A percentile compares a stretch with the other conserved stretches of the same genome.
Evolutionary conservation across 2,329 filamentous ascomycete species (phyloP).

Genomic region (Xylariaceae sp.): DNA sequence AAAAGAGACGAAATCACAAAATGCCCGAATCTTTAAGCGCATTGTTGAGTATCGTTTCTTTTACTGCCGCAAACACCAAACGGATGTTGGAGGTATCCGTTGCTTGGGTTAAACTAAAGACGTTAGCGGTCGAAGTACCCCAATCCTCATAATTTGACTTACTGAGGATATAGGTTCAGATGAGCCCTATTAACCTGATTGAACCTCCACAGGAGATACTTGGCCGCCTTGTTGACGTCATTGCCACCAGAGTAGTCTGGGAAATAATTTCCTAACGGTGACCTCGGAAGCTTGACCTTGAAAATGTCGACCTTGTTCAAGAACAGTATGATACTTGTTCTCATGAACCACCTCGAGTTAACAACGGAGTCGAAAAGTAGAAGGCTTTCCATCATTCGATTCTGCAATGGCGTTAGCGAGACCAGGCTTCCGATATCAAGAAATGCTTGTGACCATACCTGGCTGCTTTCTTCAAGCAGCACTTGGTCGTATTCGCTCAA

Average conservation of each 20-base stretch:
- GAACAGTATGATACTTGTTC: constrained; percentile 97
- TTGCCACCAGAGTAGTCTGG: constrained; percentile 97
- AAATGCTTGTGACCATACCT: constrained; percentile 60
- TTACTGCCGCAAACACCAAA: constrained; percentile 95
- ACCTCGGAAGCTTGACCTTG: constrained; percentile 88
- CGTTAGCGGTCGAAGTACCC: constrained; percentile 27
- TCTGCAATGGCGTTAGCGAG: constrained; percentile 55
- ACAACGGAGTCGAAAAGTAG: constrained; percentile 97
- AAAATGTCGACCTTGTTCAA: constrained; percentile 99
- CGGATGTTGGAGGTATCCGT: constrained; percentile 98
- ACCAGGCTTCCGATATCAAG: background rate
- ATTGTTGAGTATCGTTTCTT: constrained; percentile 98
- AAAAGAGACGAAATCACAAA: constrained; percentile 57
- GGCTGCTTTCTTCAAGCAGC: constrained; percentile 92
- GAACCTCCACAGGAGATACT: constrained; percentile 97
- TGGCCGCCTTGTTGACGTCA: constrained; percentile 96
- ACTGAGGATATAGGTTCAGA: constrained; percentile 97
- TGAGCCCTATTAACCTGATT: constrained; percentile 98
- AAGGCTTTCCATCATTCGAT: constrained; percentile 99
- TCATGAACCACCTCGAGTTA: constrained; percentile 98
- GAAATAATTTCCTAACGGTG: constrained; percentile 92
- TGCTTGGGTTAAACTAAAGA: constrained; percentile 85
- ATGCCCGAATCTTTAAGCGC: constrained; percentile 98
- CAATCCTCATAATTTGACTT: constrained; percentile 45
- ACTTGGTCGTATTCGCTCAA: constrained; percentile 99